Evolutionary conservation across 225 moss, liverwort and hornwort species (phyloP).

Genomic region (Bryum argenteum): DNA sequence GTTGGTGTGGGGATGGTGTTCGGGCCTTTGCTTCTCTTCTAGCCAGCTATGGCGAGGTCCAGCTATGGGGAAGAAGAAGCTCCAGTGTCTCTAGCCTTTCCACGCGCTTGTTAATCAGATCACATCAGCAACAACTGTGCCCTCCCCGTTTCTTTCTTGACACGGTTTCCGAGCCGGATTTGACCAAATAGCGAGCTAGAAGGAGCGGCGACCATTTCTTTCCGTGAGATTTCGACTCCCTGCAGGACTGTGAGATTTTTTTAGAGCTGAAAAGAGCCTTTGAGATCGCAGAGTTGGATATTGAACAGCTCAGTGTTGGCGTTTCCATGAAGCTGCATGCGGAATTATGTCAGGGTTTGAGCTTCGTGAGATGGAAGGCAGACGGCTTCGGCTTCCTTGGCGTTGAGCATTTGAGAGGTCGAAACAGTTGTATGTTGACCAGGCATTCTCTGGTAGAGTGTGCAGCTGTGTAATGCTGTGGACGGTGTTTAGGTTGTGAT

Average conservation of each 20-base stretch:
- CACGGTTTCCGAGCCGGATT: conserved; percentile 26
- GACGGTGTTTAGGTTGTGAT: conserved; percentile 35
- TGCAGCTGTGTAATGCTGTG: conserved; percentile 9
- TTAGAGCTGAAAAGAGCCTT: conserved; percentile 8
- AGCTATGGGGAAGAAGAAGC: conserved; percentile 12
- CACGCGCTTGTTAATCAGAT: conserved; percentile 29
- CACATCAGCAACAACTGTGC: neutral
- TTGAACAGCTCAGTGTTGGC: conserved; percentile 23
- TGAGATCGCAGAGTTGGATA: conserved; percentile 28
- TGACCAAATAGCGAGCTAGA: conserved; percentile 6
- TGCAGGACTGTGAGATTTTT: conserved; percentile 19
- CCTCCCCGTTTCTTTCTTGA: neutral
- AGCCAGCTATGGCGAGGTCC: conserved; percentile 36
- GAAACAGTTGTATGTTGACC: neutral
- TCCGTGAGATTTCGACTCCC: conserved; percentile 1
- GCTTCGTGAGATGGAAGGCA: neutral
- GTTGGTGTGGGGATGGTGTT: conserved; percentile 7
- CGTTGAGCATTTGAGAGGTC: conserved; percentile 12
- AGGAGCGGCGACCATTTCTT: conserved; percentile 11
- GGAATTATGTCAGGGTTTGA: conserved; percentile 9
- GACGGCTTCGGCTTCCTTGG: conserved; percentile 17
- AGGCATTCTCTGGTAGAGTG: conserved; percentile 1
- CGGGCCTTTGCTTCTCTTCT: neutral
- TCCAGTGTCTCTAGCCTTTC: conserved; percentile 1
- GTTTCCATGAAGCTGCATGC: conserved; percentile 26